phyloP scores from a whole-genome alignment of 2,329 filamentous ascomycete genomes.

The Aaosphaeria arxii region DNA sequence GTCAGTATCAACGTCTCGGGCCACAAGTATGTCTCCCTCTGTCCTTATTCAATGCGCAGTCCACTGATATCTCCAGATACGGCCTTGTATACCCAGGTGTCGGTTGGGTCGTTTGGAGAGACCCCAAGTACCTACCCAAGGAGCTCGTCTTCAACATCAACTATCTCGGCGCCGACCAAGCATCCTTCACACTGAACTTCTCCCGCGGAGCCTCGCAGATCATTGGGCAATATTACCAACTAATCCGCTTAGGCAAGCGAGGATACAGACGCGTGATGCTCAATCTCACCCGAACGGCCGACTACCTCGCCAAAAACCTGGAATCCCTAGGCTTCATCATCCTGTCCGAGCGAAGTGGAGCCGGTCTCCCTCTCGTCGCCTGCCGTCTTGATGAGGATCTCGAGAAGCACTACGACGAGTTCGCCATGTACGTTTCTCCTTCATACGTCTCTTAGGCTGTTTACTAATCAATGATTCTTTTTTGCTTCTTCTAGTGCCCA shows the following conservation, averaged over 20 bases:
- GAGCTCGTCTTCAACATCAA: conserved; percentile 99
- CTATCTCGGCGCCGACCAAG: conserved; percentile 93
- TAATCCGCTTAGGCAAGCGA: conserved; percentile 89
- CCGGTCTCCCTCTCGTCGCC: conserved; percentile 83
- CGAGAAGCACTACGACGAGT: conserved; percentile 55
- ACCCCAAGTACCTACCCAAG: conserved; percentile 75
- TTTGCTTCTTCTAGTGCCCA: conserved; percentile 55
- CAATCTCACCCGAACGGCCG: conserved; percentile 84
- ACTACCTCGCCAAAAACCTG: conserved; percentile 77
- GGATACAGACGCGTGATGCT: conserved; percentile 92
- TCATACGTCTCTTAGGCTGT: conserved; percentile 48
- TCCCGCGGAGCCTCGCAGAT: conserved; percentile 92
- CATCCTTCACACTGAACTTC: conserved; percentile 96
- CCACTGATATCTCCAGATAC: conserved; percentile 62
- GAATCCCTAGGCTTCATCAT: conserved; percentile 78
- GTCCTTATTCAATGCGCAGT: conserved; percentile 90
- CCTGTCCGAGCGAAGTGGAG: conserved; percentile 75
- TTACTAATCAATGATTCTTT: too few species aligned
- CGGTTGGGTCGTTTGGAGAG: conserved; percentile 89
- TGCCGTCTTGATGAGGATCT: conserved; percentile 68
- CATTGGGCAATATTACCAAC: conserved; percentile 95
- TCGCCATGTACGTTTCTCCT: conserved; percentile 41
- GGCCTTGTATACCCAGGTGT: conserved; percentile 79
- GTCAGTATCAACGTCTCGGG: conserved; percentile 93
- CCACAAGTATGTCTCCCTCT: conserved; percentile 77